Percentiles rank a stretch among this genome's conserved stretches.
Conservation (phyloP, 2,329 filamentous ascomycete species). For the Trichoderma pleuroti region DNA sequence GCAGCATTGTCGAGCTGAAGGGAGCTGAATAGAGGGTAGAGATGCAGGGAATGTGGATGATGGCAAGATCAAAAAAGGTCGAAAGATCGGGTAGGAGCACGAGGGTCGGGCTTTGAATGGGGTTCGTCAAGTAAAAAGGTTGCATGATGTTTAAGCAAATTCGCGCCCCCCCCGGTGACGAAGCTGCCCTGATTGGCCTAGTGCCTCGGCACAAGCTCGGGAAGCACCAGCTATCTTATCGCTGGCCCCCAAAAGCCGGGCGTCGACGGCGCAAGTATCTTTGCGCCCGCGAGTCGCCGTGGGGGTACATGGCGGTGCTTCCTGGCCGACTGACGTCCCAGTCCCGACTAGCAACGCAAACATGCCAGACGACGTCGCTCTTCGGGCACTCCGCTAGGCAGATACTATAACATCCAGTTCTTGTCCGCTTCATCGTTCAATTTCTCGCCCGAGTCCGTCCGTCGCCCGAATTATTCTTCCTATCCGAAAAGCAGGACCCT, state of each 20-base stretch:
- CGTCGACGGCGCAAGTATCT: not conserved
- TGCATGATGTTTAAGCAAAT: constrained; percentile 24
- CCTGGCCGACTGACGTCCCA: constrained; percentile 9
- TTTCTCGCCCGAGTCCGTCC: not conserved
- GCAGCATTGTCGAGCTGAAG: constrained; percentile 34
- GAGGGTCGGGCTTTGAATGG: constrained; percentile 21
- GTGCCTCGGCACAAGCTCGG: constrained; percentile 26
- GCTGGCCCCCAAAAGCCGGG: not conserved
- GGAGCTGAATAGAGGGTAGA: not conserved
- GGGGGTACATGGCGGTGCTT: not conserved
- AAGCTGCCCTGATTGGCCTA: constrained; percentile 30
- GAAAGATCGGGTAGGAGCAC: constrained; percentile 22
- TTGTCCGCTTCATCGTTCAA: not conserved
- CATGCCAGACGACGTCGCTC: constrained; percentile 10
- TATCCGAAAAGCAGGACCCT: not conserved
- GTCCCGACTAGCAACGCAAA: not conserved
- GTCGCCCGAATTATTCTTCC: not conserved
- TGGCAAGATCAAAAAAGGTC: constrained; percentile 13
- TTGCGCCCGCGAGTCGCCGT: not conserved
- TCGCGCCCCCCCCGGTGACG: constrained; percentile 19
- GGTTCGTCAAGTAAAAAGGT: constrained; percentile 25
- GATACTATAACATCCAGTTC: not conserved
- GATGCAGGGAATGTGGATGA: constrained; percentile 17
- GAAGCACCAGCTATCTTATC: constrained; percentile 22
- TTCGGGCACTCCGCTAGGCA: constrained; percentile 20